phyloP scores from a whole-genome alignment of 148 eudicot genomes.

The Vaccinium darrowii region DNA sequence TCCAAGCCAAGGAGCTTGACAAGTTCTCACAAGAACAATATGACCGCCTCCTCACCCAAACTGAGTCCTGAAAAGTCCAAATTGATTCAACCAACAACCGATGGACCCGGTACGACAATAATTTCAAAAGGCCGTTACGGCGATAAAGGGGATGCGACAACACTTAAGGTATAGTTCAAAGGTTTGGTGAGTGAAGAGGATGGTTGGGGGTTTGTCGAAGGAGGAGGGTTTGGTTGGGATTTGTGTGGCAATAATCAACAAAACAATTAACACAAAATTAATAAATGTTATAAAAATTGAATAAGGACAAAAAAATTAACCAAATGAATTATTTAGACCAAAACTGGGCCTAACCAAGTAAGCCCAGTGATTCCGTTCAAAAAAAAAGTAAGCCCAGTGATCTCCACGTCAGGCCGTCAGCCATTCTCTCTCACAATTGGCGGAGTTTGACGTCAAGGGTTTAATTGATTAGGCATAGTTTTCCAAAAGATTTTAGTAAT shows the following conservation, averaged over 20 bases:
- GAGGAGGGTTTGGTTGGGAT: slow-evolving; percentile 38
- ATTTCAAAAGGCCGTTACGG: slow-evolving; percentile 38
- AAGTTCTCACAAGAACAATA: slow-evolving; percentile 36
- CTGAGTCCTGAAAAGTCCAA: slow-evolving; percentile 24
- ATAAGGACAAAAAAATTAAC: no score
- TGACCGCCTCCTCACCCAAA: slow-evolving; percentile 35
- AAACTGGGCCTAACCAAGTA: no score
- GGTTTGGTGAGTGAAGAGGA: slow-evolving; percentile 51
- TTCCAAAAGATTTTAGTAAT: no score
- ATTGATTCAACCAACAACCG: slow-evolving; percentile 12
- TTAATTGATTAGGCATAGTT: no score
- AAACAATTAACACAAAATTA: no score
- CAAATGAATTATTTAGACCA: no score
- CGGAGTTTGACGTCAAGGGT: no score
- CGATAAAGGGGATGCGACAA: background rate
- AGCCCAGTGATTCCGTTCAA: no score
- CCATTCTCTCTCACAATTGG: no score
- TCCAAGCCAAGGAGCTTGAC: slow-evolving; percentile 26
- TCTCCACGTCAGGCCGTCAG: no score
- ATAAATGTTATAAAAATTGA: no score
- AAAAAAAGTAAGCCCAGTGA: no score
- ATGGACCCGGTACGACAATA: slow-evolving; percentile 47
- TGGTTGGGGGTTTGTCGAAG: background rate
- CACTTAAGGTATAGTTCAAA: slow-evolving; percentile 63
- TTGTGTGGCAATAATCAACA: slow-evolving; percentile 45